Conservation (phyloP, 1,284 basidiomycete genomes). For the Testicularia cyperi region DNA sequence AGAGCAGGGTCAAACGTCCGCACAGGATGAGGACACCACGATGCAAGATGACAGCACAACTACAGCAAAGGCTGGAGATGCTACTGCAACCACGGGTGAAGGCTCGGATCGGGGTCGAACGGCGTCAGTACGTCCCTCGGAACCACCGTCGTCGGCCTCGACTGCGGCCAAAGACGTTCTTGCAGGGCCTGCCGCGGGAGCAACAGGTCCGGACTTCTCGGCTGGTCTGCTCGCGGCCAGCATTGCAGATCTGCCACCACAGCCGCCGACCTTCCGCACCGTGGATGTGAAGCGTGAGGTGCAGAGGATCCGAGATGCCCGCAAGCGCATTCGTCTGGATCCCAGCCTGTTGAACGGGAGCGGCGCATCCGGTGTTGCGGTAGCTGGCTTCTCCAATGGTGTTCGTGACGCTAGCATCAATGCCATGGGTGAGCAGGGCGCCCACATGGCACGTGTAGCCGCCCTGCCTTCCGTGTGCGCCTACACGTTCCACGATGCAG, state of each 20-base stretch:
- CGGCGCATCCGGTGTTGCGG: neutral
- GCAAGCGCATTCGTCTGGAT: conserved; percentile 55
- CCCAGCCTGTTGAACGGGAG: conserved; percentile 18
- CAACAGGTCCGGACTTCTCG: conserved; percentile 24
- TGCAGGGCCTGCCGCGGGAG: neutral
- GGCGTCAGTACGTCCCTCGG: conserved; percentile 18
- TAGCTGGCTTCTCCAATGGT: conserved; percentile 22
- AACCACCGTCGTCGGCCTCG: conserved; percentile 12
- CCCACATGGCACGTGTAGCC: conserved; percentile 43
- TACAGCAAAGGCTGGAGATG: conserved; percentile 4
- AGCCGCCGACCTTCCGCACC: conserved; percentile 76
- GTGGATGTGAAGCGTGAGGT: conserved; percentile 90
- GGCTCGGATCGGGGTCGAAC: conserved; percentile 8
- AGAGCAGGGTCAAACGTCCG: no score
- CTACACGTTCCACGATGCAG: conserved; percentile 59
- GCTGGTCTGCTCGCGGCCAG: conserved; percentile 65
- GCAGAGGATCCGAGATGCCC: conserved; percentile 80
- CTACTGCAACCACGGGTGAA: conserved; percentile 2
- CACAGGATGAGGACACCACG: conserved; percentile 26
- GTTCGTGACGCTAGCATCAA: conserved; percentile 44
- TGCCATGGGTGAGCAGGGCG: conserved; percentile 41
- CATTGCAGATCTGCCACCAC: conserved; percentile 74
- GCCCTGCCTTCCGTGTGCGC: conserved; percentile 57
- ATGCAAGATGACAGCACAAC: conserved; percentile 19
- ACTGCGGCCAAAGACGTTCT: conserved; percentile 4